phyloP scores from a whole-genome alignment of 2,329 filamentous ascomycete species.

The Corinectria fuckeliana region DNA sequence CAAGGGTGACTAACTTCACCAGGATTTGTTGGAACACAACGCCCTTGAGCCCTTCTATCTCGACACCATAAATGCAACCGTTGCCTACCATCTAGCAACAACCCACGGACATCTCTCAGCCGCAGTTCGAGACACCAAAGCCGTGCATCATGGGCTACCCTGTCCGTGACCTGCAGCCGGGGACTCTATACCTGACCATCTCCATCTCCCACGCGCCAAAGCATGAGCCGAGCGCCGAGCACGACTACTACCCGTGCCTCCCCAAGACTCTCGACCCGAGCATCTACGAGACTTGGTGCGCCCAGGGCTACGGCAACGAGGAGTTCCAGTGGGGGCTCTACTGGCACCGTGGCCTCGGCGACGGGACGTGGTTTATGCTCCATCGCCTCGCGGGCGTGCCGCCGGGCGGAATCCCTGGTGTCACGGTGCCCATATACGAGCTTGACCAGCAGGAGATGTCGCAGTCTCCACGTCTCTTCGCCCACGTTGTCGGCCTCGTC shows the following conservation, averaged over 20 bases:
- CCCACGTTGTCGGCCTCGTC: conserved; percentile 41
- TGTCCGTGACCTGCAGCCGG: conserved; percentile 27
- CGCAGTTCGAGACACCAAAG: not conserved
- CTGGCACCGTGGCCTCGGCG: conserved; percentile 37
- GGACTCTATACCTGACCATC: conserved; percentile 37
- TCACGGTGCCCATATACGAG: conserved; percentile 20
- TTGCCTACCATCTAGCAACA: not conserved
- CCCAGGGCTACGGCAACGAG: conserved; percentile 30
- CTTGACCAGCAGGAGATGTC: conserved; percentile 28
- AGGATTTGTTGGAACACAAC: not conserved
- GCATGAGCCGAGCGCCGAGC: not conserved
- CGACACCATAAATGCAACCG: not conserved
- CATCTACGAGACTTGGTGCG: conserved; percentile 29
- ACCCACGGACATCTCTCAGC: not conserved
- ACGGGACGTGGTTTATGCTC: conserved; percentile 40
- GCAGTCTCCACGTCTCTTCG: conserved; percentile 38
- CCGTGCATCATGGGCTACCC: conserved; percentile 26
- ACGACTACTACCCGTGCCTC: conserved; percentile 8
- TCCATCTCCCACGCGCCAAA: conserved; percentile 24
- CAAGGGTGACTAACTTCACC: not conserved
- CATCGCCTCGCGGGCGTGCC: conserved; percentile 3
- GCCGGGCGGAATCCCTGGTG: conserved; percentile 13
- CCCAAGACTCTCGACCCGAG: conserved; percentile 14
- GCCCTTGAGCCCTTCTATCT: too few relatives aligned
- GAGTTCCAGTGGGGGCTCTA: conserved; percentile 49